These are phyloP conservation scores for Epicoccum nigrum DNA, from an alignment of 2,329 filamentous ascomycete genomes.

Conservation along the genomic window DNA sequence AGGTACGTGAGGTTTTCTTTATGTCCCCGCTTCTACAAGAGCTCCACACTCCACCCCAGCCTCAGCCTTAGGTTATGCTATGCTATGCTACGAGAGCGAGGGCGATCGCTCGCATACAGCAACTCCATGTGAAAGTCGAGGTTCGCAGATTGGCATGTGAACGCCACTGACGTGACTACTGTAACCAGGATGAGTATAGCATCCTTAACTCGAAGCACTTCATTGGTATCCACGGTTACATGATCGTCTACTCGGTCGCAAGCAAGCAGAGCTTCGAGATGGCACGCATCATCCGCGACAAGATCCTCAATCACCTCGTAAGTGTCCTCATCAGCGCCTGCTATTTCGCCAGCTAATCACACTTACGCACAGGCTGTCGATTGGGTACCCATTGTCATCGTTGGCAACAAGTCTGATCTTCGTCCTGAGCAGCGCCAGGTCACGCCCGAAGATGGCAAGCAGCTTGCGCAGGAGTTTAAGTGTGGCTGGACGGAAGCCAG, in stretches of 20 bases:
- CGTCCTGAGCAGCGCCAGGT: slow-evolving; percentile 93
- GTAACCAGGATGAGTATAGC: slow-evolving; percentile 87
- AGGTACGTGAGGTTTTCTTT: slow-evolving; percentile 62
- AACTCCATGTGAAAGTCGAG: background rate
- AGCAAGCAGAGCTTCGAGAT: slow-evolving; percentile 96
- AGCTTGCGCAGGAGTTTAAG: slow-evolving; percentile 82
- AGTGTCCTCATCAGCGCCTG: slow-evolving; percentile 39
- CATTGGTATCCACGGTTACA: slow-evolving; percentile 98
- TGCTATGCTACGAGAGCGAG: background rate
- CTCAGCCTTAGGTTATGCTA: slow-evolving; percentile 1
- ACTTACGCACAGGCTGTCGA: slow-evolving; percentile 73
- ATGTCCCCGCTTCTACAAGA: slow-evolving; percentile 19
- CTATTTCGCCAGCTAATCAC: background rate
- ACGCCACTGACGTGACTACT: slow-evolving; percentile 30
- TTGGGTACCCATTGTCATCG: slow-evolving; percentile 89
- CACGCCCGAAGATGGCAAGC: slow-evolving; percentile 80
- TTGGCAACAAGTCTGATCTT: slow-evolving; percentile 96
- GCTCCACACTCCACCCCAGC: slow-evolving; percentile 23
- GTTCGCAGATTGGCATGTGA: no score
- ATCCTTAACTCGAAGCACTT: slow-evolving; percentile 99
- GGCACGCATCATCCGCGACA: slow-evolving; percentile 93
- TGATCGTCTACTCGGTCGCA: slow-evolving; percentile 97
- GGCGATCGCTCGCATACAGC: background rate
- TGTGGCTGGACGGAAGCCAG: slow-evolving; percentile 96
- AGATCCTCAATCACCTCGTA: slow-evolving; percentile 95